Percentiles rank a stretch among this genome's conserved stretches.
Evolutionary conservation across 306 rosid genomes (phyloP).

Genomic region (Trifolium subterraneum): DNA sequence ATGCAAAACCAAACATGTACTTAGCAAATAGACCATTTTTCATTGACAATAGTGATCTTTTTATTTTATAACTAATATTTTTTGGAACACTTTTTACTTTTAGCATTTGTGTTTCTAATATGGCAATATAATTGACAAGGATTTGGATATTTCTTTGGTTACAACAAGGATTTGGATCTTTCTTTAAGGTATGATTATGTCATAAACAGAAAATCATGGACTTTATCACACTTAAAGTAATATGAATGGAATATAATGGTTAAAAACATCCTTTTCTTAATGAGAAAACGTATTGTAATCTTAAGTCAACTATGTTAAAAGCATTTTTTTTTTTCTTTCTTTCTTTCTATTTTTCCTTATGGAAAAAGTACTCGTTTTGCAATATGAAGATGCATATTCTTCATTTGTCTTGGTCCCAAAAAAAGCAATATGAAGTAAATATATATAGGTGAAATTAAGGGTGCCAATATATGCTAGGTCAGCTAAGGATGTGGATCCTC

Average conservation of each 20-base stretch:
- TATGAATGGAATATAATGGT: not conserved
- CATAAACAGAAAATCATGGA: not conserved
- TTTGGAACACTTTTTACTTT: not conserved
- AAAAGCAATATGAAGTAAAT: not conserved
- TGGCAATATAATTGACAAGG: conserved; percentile 7
- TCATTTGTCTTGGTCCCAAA: not conserved
- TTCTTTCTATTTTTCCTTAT: too few relatives aligned
- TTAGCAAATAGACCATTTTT: not conserved
- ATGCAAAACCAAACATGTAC: too few relatives aligned
- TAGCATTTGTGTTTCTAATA: not conserved
- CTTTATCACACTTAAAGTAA: not conserved
- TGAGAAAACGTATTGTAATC: too few relatives aligned
- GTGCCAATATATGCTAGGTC: not conserved
- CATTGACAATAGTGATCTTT: not conserved
- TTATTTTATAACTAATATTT: not conserved
- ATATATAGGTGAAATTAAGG: not conserved
- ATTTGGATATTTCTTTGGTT: not conserved
- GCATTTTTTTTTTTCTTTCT: too few relatives aligned
- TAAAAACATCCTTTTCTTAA: not conserved
- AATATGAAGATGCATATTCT: too few relatives aligned
- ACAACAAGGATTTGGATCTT: not conserved
- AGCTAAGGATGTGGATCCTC: too few relatives aligned
- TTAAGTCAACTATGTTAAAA: too few relatives aligned
- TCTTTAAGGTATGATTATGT: not conserved
- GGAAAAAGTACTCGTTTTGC: too few relatives aligned